Conservation (phyloP, 192 early-diverging fungal species). For the Entophlyctis helioformis region DNA sequence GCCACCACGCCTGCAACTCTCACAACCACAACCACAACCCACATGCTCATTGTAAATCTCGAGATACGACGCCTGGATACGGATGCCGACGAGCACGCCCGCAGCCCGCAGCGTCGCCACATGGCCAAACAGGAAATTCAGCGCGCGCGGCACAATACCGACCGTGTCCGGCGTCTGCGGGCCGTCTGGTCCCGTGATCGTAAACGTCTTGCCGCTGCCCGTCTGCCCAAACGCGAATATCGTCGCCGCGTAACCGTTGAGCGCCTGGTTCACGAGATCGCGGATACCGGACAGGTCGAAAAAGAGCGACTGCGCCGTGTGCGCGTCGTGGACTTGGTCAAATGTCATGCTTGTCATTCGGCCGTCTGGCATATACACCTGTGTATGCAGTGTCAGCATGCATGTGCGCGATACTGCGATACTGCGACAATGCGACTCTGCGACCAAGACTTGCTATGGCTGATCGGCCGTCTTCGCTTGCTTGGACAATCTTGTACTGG, state of each 20-base stretch:
- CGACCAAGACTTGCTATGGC: too few relatives aligned
- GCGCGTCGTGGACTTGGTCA: too few relatives aligned
- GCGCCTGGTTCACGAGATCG: neutral
- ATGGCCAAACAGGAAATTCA: slow-evolving; percentile 24
- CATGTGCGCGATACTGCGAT: too few relatives aligned
- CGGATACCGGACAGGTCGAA: neutral
- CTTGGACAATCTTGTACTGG: too few relatives aligned
- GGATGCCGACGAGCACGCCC: slow-evolving; percentile 2
- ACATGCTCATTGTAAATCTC: slow-evolving; percentile 50
- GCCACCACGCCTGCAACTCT: neutral
- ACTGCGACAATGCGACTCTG: too few relatives aligned
- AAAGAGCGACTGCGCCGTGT: neutral
- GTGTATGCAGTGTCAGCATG: too few relatives aligned
- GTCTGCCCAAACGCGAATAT: slow-evolving; percentile 50
- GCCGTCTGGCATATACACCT: too few relatives aligned
- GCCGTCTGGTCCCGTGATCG: slow-evolving; percentile 32
- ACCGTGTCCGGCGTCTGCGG: slow-evolving; percentile 5
- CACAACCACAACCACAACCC: neutral
- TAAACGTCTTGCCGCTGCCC: slow-evolving; percentile 43
- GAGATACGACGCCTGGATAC: slow-evolving; percentile 28
- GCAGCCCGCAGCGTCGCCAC: too few relatives aligned
- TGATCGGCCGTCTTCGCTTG: too few relatives aligned
- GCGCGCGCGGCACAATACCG: slow-evolving; percentile 32
- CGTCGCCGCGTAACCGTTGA: slow-evolving; percentile 30
- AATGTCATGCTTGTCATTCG: too few relatives aligned